A percentile compares a stretch with the other conserved stretches of the same genome.
phyloP scores from a whole-genome alignment of 202 grass and related monocot species.

The Digitaria exilis region DNA sequence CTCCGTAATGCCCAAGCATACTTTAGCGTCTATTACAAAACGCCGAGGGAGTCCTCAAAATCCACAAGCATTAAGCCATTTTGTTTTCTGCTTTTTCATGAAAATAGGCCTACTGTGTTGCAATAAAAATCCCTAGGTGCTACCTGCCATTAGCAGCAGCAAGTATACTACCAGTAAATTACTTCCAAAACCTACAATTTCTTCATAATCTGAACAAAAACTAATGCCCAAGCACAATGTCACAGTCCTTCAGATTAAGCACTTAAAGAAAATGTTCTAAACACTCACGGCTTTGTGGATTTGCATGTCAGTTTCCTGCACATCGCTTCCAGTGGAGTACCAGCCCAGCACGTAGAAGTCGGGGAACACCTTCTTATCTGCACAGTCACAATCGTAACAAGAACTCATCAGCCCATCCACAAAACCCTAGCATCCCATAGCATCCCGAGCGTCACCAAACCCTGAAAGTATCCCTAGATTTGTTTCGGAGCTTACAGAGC shows the following conservation, averaged over 20 bases:
- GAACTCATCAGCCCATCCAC: slow-evolving; percentile 37
- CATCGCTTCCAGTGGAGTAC: slow-evolving; percentile 99
- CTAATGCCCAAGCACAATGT: slow-evolving; percentile 16
- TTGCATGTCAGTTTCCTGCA: slow-evolving; percentile 83
- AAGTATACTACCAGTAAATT: neutral
- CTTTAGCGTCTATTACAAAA: neutral
- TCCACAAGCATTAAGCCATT: neutral
- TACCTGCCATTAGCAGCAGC: neutral
- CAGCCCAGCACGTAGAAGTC: slow-evolving; percentile 92
- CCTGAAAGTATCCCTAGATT: neutral
- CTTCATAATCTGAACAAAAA: neutral
- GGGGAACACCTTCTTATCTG: slow-evolving; percentile 99
- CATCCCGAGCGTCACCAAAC: neutral
- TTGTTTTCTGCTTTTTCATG: neutral
- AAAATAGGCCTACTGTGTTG: neutral
- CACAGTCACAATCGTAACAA: slow-evolving; percentile 36
- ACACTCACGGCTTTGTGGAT: slow-evolving; percentile 91
- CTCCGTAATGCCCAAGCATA: too few relatives aligned
- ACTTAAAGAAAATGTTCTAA: neutral
- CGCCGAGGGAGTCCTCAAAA: neutral
- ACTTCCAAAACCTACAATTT: neutral
- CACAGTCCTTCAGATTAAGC: neutral
- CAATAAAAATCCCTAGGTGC: neutral
- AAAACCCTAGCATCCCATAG: slow-evolving; percentile 28
- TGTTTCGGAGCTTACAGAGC: slow-evolving; percentile 63